Percentiles rank a stretch among this genome's conserved stretches.
Conservation (phyloP, 805 yeast species). For the Schizosaccharomyces cryophilus region DNA sequence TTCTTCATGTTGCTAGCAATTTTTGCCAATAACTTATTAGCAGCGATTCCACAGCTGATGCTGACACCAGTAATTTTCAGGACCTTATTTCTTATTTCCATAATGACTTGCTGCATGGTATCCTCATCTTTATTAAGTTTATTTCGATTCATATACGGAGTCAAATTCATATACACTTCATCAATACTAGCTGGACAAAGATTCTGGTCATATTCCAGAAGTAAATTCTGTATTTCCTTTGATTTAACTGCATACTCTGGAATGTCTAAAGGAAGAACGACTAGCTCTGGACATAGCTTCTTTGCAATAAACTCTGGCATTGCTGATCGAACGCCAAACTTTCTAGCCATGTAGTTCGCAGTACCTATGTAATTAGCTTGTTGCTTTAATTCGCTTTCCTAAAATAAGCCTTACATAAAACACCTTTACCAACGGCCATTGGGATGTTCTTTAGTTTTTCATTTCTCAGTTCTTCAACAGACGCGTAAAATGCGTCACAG, state of each 20-base stretch:
- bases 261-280: constrained; percentile 48
- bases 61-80: constrained; percentile 28
- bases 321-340: constrained; percentile 58
- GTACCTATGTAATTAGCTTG: constrained; percentile 4
- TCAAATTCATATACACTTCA: constrained; percentile 10
- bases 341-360: constrained; percentile 70
- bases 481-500: constrained; percentile 71
- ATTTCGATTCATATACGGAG: neutral
- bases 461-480: constrained; percentile 44
- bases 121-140: neutral
- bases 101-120: constrained; percentile 9
- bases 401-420: constrained; percentile 12
- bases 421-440: constrained; percentile 48
- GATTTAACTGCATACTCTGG: constrained; percentile 45
- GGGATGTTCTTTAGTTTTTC: constrained; percentile 36
- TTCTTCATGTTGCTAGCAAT: constrained; percentile 11
- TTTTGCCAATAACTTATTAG: constrained; percentile 16
- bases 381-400: neutral
- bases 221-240: constrained; percentile 31
- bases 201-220: constrained; percentile 22
- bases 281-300: constrained; percentile 38
- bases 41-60: constrained; percentile 57
- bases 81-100: constrained; percentile 21
- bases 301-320: constrained; percentile 65
- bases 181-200: constrained; percentile 48